phyloP scores from a whole-genome alignment of 176 grass and related monocot species.

The Luzula sylvatica region DNA sequence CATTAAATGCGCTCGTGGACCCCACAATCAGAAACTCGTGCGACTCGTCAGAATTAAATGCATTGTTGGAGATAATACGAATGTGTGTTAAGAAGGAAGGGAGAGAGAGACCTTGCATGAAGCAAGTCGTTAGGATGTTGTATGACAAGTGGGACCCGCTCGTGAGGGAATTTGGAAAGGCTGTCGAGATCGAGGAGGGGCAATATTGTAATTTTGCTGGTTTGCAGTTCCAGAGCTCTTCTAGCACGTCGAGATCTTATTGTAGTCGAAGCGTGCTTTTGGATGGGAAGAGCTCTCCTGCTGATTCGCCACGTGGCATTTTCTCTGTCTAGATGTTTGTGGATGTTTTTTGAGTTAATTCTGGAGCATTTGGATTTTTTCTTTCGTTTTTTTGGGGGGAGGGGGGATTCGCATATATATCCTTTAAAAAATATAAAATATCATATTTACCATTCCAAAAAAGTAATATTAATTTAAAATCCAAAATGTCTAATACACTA shows the following conservation, averaged over 20 bases:
- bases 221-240: conserved; percentile 53
- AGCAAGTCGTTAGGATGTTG: conserved; percentile 82
- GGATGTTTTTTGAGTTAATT: too few relatives aligned
- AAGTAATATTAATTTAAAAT: too few relatives aligned
- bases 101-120: conserved; percentile 60
- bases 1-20: conserved; percentile 58
- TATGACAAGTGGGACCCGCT: conserved; percentile 64
- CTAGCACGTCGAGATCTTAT: conserved; percentile 70
- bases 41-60: conserved; percentile 74
- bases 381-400: too few relatives aligned
- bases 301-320: conserved; percentile 35
- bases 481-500: too few relatives aligned
- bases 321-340: conserved; percentile 18
- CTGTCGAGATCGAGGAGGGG: conserved; percentile 56
- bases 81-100: conserved; percentile 67
- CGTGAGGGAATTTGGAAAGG: conserved; percentile 38
- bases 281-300: conserved; percentile 42
- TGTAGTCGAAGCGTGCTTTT: conserved; percentile 70
- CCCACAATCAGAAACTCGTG: conserved; percentile 52
- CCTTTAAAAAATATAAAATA: too few relatives aligned
- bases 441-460: too few relatives aligned
- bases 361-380: too few relatives aligned
- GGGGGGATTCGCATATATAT: too few relatives aligned
- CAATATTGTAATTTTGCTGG: conserved; percentile 36
- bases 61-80: conserved; percentile 64